phyloP scores from a whole-genome alignment of 2,329 filamentous ascomycete genomes.

The Pestalotiopsis sp. region DNA sequence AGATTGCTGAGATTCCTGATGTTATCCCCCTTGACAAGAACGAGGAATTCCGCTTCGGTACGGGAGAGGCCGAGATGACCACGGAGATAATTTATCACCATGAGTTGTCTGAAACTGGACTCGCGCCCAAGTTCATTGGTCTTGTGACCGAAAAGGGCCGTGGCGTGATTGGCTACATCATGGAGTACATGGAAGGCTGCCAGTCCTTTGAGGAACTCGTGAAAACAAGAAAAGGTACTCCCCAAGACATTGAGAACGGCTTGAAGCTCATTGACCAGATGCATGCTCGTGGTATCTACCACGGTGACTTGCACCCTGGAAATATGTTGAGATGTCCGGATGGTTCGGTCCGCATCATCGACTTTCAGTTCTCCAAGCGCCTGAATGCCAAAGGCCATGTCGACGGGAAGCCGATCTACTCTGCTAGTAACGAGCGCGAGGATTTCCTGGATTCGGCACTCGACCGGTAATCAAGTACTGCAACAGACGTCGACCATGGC shows the following conservation, averaged over 20 bases:
- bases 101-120: not conserved
- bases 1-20: conserved; percentile 9
- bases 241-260: not conserved
- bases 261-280: not conserved
- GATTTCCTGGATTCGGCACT: not conserved
- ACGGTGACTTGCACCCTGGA: not conserved
- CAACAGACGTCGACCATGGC: too few relatives aligned
- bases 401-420: not conserved
- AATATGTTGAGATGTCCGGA: not conserved
- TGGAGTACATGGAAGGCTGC: not conserved
- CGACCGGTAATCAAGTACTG: too few relatives aligned
- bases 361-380: not conserved
- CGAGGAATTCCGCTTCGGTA: not conserved
- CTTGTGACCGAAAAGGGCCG: conserved; percentile 10
- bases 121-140: not conserved
- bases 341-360: not conserved
- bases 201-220: not conserved
- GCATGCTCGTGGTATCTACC: not conserved
- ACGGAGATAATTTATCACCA: conserved; percentile 1
- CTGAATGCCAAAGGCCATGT: not conserved
- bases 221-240: not conserved
- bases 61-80: not conserved
- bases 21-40: not conserved
- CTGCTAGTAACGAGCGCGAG: not conserved
- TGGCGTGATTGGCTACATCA: conserved; percentile 10